Conservation (phyloP, 129 eudicot genomes). For the Logfia minima region DNA sequence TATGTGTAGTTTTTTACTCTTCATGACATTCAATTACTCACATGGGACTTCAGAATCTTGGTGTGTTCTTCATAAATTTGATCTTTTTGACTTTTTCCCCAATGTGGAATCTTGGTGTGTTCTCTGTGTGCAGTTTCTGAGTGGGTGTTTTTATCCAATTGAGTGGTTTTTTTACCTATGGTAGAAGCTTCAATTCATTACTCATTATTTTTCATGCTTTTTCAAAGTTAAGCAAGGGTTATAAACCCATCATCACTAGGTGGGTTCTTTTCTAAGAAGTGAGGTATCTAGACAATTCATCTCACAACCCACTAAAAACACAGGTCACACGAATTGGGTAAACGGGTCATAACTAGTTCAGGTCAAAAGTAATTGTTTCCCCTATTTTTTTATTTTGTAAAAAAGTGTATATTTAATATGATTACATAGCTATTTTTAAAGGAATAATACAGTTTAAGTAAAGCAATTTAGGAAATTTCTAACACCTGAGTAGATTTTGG, state of each 20-base stretch:
- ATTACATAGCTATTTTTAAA: neutral
- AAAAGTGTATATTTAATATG: neutral
- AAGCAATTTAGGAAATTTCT: neutral
- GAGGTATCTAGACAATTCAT: neutral
- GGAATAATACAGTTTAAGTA: neutral
- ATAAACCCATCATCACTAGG: neutral
- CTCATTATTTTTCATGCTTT: neutral
- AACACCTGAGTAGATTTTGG: neutral
- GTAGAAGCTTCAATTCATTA: neutral
- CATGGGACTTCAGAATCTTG: slow-evolving; percentile 22
- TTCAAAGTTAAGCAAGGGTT: neutral
- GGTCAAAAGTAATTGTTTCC: neutral
- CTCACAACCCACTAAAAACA: neutral
- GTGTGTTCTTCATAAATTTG: neutral
- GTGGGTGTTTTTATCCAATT: no score
- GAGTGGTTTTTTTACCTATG: no score
- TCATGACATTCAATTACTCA: slow-evolving; percentile 14
- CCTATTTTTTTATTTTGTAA: neutral
- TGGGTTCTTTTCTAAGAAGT: neutral
- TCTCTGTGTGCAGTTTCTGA: no score
- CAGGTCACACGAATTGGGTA: neutral
- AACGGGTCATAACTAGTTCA: neutral
- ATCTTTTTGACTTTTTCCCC: neutral
- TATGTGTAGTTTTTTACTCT: slow-evolving; percentile 8
- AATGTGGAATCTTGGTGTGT: slow-evolving; percentile 10